Percentiles rank a stretch among this genome's conserved stretches.
Evolutionary conservation across 768 basidiomycete genomes (phyloP).

Genomic region (Boletus rufocinnamomeus): DNA sequence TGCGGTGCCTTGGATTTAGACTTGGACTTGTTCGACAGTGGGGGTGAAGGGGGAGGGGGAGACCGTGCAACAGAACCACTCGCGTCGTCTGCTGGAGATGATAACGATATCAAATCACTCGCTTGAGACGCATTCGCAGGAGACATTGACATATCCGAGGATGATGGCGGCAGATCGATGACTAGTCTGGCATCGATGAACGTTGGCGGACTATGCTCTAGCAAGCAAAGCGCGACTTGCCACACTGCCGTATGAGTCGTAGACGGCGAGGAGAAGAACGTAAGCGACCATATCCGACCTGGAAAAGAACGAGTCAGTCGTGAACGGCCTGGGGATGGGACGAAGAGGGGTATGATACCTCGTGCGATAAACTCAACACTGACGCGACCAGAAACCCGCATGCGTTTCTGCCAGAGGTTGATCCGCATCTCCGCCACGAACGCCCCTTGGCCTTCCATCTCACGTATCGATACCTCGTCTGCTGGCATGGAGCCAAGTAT

Average conservation of each 20-base stretch:
- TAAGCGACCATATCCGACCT: constrained; percentile 34
- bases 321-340: background rate
- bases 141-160: background rate
- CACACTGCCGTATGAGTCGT: constrained; percentile 18
- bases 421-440: constrained; percentile 51
- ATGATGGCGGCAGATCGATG: constrained; percentile 37
- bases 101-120: constrained; percentile 14
- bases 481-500: constrained; percentile 45
- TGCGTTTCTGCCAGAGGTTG: constrained; percentile 67
- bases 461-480: constrained; percentile 58
- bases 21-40: background rate
- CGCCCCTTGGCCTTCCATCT: constrained; percentile 49
- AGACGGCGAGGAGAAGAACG: constrained; percentile 21
- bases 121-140: background rate
- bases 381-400: constrained; percentile 60
- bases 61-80: background rate
- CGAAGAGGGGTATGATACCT: constrained; percentile 30
- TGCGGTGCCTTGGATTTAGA: constrained; percentile 8
- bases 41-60: background rate
- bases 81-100: background rate
- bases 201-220: constrained; percentile 60
- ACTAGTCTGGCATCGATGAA: constrained; percentile 55
- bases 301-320: background rate
- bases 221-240: constrained; percentile 52
- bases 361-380: constrained; percentile 66